A percentile compares a stretch with the other conserved stretches of the same genome.
Conservation (phyloP, 805 yeast genomes). For the Scheffersomyces spartinae region DNA sequence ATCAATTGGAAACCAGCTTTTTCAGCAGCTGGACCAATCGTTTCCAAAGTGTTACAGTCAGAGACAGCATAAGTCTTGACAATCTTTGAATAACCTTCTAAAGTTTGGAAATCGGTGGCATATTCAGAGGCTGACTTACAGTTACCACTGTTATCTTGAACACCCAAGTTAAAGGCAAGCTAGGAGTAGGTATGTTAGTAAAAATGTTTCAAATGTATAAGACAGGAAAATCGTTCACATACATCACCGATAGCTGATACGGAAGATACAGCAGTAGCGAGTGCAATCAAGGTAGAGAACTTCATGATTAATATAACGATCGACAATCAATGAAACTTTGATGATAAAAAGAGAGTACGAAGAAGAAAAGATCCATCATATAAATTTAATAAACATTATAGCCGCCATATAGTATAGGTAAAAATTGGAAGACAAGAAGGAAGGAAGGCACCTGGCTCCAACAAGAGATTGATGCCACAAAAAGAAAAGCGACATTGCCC, state of each 20-base stretch:
- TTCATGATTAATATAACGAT: no score
- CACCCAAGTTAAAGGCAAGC: conserved; percentile 84
- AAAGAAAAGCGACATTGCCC: no score
- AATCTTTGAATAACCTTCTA: conserved; percentile 47
- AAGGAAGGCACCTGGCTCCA: no score
- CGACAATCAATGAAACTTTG: no score
- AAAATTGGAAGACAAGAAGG: no score
- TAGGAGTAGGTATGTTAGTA: conserved; percentile 5
- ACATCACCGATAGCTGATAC: conserved; percentile 51
- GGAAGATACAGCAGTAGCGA: conserved; percentile 37
- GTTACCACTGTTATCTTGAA: conserved; percentile 56
- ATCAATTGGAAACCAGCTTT: conserved; percentile 63
- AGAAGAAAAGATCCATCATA: no score
- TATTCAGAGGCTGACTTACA: conserved; percentile 72
- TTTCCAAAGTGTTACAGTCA: conserved; percentile 84
- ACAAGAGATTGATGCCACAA: no score
- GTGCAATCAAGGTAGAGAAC: conserved; percentile 28
- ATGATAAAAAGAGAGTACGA: no score
- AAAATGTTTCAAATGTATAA: neutral
- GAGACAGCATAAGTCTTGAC: conserved; percentile 86
- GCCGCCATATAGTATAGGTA: no score
- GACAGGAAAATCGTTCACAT: conserved; percentile 8
- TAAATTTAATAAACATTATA: no score
- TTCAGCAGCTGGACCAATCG: conserved; percentile 80
- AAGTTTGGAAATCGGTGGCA: conserved; percentile 48